These are phyloP conservation scores for Lactarius hatsudake DNA, from an alignment of 768 basidiomycete species.

Conservation along the genomic window DNA sequence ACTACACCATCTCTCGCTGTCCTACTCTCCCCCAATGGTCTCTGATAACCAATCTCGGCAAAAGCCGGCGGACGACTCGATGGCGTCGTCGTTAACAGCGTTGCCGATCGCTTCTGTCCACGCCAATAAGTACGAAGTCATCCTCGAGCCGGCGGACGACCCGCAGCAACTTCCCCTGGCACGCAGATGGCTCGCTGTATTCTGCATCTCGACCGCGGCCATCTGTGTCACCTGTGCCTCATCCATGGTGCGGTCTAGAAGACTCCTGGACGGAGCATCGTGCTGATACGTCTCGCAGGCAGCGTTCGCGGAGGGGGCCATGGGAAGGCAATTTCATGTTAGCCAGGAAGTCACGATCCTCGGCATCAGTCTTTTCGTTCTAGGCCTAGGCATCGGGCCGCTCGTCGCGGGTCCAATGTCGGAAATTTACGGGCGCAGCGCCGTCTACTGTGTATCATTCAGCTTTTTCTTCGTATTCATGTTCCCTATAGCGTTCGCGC, in stretches of 20 bases:
- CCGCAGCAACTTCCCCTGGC: slow-evolving; percentile 27
- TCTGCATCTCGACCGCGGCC: slow-evolving; percentile 28
- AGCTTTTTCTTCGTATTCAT: slow-evolving; percentile 58
- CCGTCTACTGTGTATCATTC: slow-evolving; percentile 63
- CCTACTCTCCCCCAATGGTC: neutral
- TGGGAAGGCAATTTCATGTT: slow-evolving; percentile 39
- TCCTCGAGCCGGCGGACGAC: slow-evolving; percentile 26
- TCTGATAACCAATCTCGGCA: neutral
- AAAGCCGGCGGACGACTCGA: slow-evolving; percentile 1
- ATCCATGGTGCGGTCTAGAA: slow-evolving; percentile 26
- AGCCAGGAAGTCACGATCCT: slow-evolving; percentile 41
- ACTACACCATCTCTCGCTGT: neutral
- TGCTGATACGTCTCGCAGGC: slow-evolving; percentile 28
- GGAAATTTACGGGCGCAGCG: slow-evolving; percentile 59
- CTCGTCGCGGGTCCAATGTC: slow-evolving; percentile 39
- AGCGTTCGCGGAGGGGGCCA: slow-evolving; percentile 39
- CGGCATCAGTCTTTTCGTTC: slow-evolving; percentile 41
- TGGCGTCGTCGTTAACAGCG: neutral
- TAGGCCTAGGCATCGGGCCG: slow-evolving; percentile 35
- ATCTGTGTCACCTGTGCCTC: slow-evolving; percentile 32
- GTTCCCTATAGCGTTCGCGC: slow-evolving; percentile 73
- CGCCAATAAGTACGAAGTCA: slow-evolving; percentile 18
- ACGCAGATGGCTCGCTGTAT: slow-evolving; percentile 29
- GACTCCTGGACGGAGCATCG: neutral
- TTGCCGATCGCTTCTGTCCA: too few species aligned